Percentiles rank a stretch among this genome's conserved stretches.
Evolutionary conservation across 2,329 filamentous ascomycete species (phyloP).

Genomic region (Macrophomina pseudophaseolina): DNA sequence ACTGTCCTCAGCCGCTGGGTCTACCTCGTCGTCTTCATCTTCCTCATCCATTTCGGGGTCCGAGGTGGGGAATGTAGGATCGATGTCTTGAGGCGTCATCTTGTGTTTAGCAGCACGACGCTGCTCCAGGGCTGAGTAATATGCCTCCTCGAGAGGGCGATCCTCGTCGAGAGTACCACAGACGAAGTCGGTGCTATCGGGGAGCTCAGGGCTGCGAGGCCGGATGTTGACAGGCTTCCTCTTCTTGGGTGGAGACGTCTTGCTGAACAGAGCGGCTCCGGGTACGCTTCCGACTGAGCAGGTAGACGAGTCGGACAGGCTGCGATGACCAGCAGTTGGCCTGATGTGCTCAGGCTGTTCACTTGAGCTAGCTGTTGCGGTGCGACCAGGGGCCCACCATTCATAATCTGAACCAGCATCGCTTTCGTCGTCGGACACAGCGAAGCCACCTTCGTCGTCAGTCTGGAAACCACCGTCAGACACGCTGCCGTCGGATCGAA

Average conservation of each 20-base stretch:
- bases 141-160: slow-evolving; percentile 89
- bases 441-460: slow-evolving; percentile 76
- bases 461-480: slow-evolving; percentile 78
- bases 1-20: slow-evolving; percentile 60
- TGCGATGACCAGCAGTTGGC: slow-evolving; percentile 49
- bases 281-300: slow-evolving; percentile 54
- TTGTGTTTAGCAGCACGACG: slow-evolving; percentile 56
- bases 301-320: slow-evolving; percentile 59
- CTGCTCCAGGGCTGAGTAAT: slow-evolving; percentile 81
- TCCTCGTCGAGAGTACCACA: slow-evolving; percentile 97
- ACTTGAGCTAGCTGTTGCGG: slow-evolving; percentile 59
- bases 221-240: slow-evolving; percentile 64
- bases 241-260: slow-evolving; percentile 45
- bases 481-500: slow-evolving; percentile 39
- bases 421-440: slow-evolving; percentile 70
- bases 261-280: slow-evolving; percentile 31
- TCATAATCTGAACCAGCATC: slow-evolving; percentile 68
- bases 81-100: slow-evolving; percentile 58
- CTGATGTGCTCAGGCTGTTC: slow-evolving; percentile 58
- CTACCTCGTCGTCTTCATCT: slow-evolving; percentile 57
- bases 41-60: slow-evolving; percentile 85
- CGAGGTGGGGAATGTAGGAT: slow-evolving; percentile 94
- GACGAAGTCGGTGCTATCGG: slow-evolving; percentile 98
- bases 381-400: slow-evolving; percentile 64
- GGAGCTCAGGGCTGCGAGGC: slow-evolving; percentile 77